Evolutionary conservation across 2,329 filamentous ascomycete genomes (phyloP), one percentile per base, ranked within the genome.

Genomic region (Colletotrichum trifolii): DNA sequence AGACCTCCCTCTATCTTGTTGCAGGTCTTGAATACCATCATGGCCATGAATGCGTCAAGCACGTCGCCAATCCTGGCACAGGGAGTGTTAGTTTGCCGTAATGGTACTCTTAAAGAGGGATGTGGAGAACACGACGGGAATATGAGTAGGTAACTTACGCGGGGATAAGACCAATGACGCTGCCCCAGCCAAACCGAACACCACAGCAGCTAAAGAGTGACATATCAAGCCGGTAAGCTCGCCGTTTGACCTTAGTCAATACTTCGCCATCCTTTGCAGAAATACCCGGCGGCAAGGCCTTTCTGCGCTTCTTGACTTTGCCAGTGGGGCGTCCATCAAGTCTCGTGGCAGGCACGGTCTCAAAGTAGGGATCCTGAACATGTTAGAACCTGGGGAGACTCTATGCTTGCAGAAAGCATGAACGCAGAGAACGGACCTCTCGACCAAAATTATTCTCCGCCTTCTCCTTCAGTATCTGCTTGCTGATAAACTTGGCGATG

Each of bases 161-260:
- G 71, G 96, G 96, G 59, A 98, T 78, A 8, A 98, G 75, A 12
- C 90, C 96, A 71, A 98, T 92, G 63, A 97, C 86, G 71, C 90
- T 91, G 55, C 92, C 88, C 93, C 94, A 97, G 59, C 96, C 96
- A 74, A 98, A 94, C 63, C 90, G 87, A 64, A 97, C 85, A 47
- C 94, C 93, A 69, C 91, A 87, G 73, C 93, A 87, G 73, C 87
- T 94, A 81, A 95, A 96, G 6, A 97, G 86, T 60, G 86, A 87
- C 82, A 93, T 91, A 77, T 98, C 96, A 34, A 97, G 87, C 42
- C 88, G 86, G 78, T 97, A 97, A 39, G 96, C 94, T 64, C 91
- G 86, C 71, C 91, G 87, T 77, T 97, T 95, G 71, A 97, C 93
- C 71, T 91, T 91, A 71, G 91, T 96, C 68, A 98, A 88, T 70